Conservation (phyloP, 2,329 filamentous ascomycete genomes). For the Ceratocystis huliohia region DNA sequence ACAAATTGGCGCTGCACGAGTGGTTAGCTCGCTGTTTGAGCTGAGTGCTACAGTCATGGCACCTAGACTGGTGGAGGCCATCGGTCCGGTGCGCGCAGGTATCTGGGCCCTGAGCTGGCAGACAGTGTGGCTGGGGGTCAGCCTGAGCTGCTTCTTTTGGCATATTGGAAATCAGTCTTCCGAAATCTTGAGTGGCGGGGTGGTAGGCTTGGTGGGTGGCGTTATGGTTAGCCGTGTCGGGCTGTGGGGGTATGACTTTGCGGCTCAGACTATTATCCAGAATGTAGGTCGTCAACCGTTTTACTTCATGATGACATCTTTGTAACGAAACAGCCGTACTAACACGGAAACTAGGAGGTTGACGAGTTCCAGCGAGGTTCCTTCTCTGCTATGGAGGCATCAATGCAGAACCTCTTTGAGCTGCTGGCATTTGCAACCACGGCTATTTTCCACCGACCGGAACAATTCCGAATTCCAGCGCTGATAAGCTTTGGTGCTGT, state of each 20-base stretch:
- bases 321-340: background rate
- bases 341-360: constrained; percentile 35
- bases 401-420: constrained; percentile 58
- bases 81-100: constrained; percentile 50
- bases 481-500: constrained; percentile 45
- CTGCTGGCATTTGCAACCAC: constrained; percentile 53
- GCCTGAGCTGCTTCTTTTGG: constrained; percentile 33
- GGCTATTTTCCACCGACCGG: constrained; percentile 48
- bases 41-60: constrained; percentile 48
- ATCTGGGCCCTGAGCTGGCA: constrained; percentile 62
- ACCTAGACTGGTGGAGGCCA: constrained; percentile 40
- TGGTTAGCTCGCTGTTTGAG: constrained; percentile 42
- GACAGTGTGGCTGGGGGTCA: constrained; percentile 40
- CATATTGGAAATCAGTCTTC: constrained; percentile 21
- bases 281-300: constrained; percentile 33
- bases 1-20: constrained; percentile 42
- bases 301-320: background rate
- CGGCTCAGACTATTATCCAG: constrained; percentile 47
- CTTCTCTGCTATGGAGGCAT: constrained; percentile 56
- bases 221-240: constrained; percentile 46
- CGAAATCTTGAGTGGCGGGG: constrained; percentile 29
- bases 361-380: constrained; percentile 45
- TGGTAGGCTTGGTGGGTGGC: constrained; percentile 37
- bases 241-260: constrained; percentile 50
- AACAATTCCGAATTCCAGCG: constrained; percentile 52